Percentiles rank a stretch among this genome's conserved stretches.
These are phyloP conservation scores for Mrakia hoshinonis DNA, from an alignment of 768 basidiomycete species.

Conservation along the genomic window DNA sequence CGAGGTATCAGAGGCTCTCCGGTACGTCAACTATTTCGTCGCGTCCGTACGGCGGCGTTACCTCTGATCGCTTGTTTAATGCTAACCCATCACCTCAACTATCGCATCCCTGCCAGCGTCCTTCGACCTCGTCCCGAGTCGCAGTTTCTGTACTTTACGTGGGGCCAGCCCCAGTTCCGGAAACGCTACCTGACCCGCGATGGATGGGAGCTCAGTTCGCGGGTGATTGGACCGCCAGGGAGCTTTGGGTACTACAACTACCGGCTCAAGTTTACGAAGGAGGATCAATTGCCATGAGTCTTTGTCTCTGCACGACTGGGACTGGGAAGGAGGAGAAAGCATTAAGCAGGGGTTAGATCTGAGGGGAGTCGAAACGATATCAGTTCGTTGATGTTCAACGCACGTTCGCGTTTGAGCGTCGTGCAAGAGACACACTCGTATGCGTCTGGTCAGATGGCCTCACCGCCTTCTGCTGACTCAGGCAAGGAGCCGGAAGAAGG, in stretches of 20 bases:
- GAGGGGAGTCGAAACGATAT: too few species aligned
- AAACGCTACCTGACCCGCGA: conserved; percentile 54
- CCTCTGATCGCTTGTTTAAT: background rate
- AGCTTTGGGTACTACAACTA: conserved; percentile 16
- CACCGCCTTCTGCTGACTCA: too few species aligned
- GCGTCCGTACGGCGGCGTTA: background rate
- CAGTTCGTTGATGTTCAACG: too few species aligned
- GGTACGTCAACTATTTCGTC: conserved; percentile 44
- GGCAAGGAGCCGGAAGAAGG: too few species aligned
- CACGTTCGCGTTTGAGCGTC: too few species aligned
- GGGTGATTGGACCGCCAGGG: background rate
- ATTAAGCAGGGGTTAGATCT: too few species aligned
- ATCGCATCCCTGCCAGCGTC: conserved; percentile 44
- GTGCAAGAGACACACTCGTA: too few species aligned
- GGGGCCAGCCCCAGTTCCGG: conserved; percentile 84
- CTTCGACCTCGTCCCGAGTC: conserved; percentile 31
- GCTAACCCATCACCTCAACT: conserved; percentile 35
- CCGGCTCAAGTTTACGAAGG: background rate
- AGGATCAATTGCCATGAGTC: conserved; percentile 1
- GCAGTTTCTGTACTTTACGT: conserved; percentile 46
- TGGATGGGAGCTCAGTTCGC: conserved; percentile 15
- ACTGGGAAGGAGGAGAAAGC: too few species aligned
- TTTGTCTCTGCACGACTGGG: too few species aligned
- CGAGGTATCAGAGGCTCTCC: conserved; percentile 62
- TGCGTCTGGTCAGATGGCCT: too few species aligned